phyloP scores from a whole-genome alignment of 805 yeast species.

The Wickerhamomyces kurtzmanii region DNA sequence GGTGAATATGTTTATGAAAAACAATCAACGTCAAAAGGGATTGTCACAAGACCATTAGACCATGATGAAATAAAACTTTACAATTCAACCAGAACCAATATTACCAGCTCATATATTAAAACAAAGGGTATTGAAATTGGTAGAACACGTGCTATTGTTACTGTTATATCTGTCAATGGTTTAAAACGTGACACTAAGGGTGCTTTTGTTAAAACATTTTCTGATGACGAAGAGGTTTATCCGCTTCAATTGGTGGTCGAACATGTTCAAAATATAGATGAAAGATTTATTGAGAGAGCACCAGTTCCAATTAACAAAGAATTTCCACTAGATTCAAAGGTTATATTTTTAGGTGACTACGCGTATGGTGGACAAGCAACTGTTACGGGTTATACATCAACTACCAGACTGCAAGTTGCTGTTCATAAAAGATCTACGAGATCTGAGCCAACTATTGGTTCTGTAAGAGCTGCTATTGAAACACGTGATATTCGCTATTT shows the following conservation, averaged over 20 bases:
- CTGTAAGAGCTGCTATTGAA: slow-evolving; percentile 49
- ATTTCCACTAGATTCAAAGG: slow-evolving; percentile 64
- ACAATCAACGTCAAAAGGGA: slow-evolving; percentile 21
- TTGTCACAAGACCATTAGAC: slow-evolving; percentile 28
- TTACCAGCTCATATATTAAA: slow-evolving; percentile 33
- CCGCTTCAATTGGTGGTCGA: slow-evolving; percentile 83
- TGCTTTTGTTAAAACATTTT: slow-evolving; percentile 67
- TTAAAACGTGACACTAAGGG: slow-evolving; percentile 61
- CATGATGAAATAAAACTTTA: slow-evolving; percentile 38
- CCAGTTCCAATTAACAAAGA: slow-evolving; percentile 77
- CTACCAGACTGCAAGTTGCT: slow-evolving; percentile 35
- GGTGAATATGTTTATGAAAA: slow-evolving; percentile 31
- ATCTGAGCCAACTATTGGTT: slow-evolving; percentile 60
- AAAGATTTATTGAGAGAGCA: slow-evolving; percentile 59
- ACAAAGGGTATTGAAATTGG: slow-evolving; percentile 57
- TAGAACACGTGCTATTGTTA: slow-evolving; percentile 45
- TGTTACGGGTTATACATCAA: slow-evolving; percentile 48
- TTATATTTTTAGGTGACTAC: slow-evolving; percentile 73
- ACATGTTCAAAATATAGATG: slow-evolving; percentile 62
- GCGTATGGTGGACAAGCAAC: slow-evolving; percentile 80
- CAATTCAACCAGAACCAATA: slow-evolving; percentile 25
- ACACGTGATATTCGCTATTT: slow-evolving; percentile 43
- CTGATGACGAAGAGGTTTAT: slow-evolving; percentile 38
- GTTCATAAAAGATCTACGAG: slow-evolving; percentile 38
- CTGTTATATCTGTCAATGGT: slow-evolving; percentile 73